Evolutionary conservation across 2,329 filamentous ascomycete genomes (phyloP).

Genomic region (Nannizziopsis arthrosporioides): DNA sequence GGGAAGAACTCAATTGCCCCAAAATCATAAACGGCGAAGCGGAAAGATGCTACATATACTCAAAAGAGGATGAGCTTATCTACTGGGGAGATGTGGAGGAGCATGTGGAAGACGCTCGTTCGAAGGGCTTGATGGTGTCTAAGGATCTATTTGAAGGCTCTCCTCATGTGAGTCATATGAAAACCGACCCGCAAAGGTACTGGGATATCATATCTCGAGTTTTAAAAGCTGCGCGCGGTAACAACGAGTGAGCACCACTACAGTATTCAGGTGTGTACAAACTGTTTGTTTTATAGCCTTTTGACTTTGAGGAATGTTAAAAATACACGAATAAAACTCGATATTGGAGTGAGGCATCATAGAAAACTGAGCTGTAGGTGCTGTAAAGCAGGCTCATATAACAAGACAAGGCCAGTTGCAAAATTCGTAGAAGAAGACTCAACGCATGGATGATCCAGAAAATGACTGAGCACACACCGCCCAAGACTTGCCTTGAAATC

Average conservation of each 20-base stretch:
- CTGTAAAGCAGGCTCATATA: too few relatives aligned
- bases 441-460: too few relatives aligned
- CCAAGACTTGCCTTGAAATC: too few relatives aligned
- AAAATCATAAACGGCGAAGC: slow-evolving; percentile 12
- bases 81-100: slow-evolving; percentile 27
- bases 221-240: slow-evolving; percentile 3
- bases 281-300: too few relatives aligned
- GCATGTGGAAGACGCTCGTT: slow-evolving; percentile 26
- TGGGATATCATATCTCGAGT: slow-evolving; percentile 26
- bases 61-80: slow-evolving; percentile 30
- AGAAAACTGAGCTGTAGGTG: too few relatives aligned
- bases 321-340: too few relatives aligned
- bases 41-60: slow-evolving; percentile 32
- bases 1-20: slow-evolving; percentile 25
- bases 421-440: too few relatives aligned
- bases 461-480: too few relatives aligned
- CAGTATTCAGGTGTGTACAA: too few relatives aligned
- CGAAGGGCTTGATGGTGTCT: slow-evolving; percentile 24
- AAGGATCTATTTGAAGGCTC: slow-evolving; percentile 29
- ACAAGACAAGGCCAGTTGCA: too few relatives aligned
- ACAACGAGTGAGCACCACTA: neutral
- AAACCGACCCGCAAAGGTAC: slow-evolving; percentile 28
- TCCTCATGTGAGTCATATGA: slow-evolving; percentile 33
- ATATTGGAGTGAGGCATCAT: too few relatives aligned
- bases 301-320: too few relatives aligned